phyloP scores from a whole-genome alignment of 208 protist species.

The Trypanosoma rangeli region DNA sequence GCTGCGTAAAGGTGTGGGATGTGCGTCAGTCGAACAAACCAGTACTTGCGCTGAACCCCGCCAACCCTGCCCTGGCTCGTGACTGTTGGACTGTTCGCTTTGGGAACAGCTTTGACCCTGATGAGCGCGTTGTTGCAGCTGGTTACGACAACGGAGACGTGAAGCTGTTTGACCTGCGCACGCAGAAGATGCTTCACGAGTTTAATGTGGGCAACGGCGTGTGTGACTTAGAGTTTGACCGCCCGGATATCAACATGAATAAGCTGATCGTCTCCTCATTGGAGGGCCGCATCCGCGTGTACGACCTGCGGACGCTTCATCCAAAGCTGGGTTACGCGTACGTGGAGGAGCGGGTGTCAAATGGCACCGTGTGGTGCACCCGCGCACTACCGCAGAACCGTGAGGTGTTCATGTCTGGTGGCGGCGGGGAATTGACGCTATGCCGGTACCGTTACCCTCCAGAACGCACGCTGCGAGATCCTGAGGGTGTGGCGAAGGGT shows the following conservation, averaged over 20 bases:
- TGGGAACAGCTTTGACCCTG: constrained; percentile 88
- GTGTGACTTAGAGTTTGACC: constrained; percentile 91
- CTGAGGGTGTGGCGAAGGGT: constrained; percentile 64
- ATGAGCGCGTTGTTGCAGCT: constrained; percentile 90
- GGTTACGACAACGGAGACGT: constrained; percentile 96
- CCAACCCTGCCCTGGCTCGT: constrained; percentile 50
- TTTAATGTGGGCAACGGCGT: constrained; percentile 94
- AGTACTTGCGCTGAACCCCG: constrained; percentile 81
- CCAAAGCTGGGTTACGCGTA: constrained; percentile 84
- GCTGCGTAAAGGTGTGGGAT: constrained; percentile 93
- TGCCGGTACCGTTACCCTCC: constrained; percentile 90
- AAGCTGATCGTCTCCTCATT: constrained; percentile 91
- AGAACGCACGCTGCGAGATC: constrained; percentile 73
- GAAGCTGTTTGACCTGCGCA: constrained; percentile 94
- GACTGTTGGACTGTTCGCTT: constrained; percentile 94
- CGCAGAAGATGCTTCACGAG: constrained; percentile 87
- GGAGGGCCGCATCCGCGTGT: constrained; percentile 84
- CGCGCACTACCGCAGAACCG: constrained; percentile 90
- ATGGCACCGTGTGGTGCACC: constrained; percentile 88
- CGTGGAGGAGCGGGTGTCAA: constrained; percentile 79
- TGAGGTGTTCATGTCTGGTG: constrained; percentile 88
- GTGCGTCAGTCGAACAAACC: constrained; percentile 82
- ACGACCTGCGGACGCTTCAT: constrained; percentile 89
- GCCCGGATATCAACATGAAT: constrained; percentile 93
- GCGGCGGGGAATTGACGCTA: constrained; percentile 87